phyloP scores from a whole-genome alignment of 2,329 filamentous ascomycete genomes.

The Aspergillus spinulosporus region DNA sequence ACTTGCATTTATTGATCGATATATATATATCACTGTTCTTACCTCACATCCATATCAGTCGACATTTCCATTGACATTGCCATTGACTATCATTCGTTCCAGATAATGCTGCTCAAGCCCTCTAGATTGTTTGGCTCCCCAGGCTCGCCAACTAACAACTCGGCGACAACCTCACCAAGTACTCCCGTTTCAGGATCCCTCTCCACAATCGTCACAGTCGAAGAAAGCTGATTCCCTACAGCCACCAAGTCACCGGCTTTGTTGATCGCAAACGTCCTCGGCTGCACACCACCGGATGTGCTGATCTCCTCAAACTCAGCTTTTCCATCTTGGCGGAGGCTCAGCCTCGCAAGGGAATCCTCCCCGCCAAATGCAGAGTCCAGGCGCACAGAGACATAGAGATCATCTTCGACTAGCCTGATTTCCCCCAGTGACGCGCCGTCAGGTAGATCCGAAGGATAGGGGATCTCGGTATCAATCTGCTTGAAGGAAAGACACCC shows the following conservation, averaged over 20 bases:
- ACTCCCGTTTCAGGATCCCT: conserved; percentile 62
- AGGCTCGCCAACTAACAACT: conserved; percentile 32
- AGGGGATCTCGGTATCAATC: conserved; percentile 29
- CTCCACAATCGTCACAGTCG: conserved; percentile 61
- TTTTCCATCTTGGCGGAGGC: conserved; percentile 57
- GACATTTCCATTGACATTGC: background rate
- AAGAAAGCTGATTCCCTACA: conserved; percentile 64
- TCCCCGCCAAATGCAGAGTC: conserved; percentile 30
- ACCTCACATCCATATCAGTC: background rate
- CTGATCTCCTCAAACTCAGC: conserved; percentile 59
- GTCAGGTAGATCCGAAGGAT: conserved; percentile 28
- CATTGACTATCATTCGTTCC: conserved; percentile 27
- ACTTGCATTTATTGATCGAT: background rate
- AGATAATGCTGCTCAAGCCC: conserved; percentile 40
- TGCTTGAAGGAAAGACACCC: conserved; percentile 31
- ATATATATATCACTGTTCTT: background rate
- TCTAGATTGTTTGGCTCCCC: conserved; percentile 28
- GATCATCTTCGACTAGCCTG: conserved; percentile 19
- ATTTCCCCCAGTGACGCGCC: conserved; percentile 33
- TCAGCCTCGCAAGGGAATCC: conserved; percentile 34
- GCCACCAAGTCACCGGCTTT: conserved; percentile 63
- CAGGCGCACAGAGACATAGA: conserved; percentile 38
- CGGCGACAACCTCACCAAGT: conserved; percentile 49
- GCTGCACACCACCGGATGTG: conserved; percentile 64
- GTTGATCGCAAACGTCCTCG: conserved; percentile 69